phyloP scores from a whole-genome alignment of 495 filamentous ascomycete genomes.

The Penicillium tannophilum region DNA sequence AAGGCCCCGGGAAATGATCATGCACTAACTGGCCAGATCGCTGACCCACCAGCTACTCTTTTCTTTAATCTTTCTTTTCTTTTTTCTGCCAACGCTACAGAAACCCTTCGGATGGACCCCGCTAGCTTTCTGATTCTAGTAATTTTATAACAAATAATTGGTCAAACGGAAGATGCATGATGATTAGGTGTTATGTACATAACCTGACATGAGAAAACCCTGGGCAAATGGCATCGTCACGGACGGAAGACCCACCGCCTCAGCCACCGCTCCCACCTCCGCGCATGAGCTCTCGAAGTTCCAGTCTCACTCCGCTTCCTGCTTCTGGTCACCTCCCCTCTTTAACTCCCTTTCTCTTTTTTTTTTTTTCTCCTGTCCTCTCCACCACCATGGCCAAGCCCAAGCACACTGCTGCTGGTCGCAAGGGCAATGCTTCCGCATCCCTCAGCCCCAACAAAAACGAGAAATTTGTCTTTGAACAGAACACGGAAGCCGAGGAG shows the following conservation, averaged over 20 bases:
- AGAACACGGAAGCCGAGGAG: slow-evolving; percentile 53
- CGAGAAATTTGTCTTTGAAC: slow-evolving; percentile 44
- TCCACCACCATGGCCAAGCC: slow-evolving; percentile 64
- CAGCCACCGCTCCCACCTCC: slow-evolving; percentile 24
- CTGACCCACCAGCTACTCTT: background rate
- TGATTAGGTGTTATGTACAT: background rate
- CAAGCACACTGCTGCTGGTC: slow-evolving; percentile 21
- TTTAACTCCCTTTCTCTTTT: slow-evolving; percentile 9
- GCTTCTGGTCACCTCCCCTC: slow-evolving; percentile 24
- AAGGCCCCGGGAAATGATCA: background rate
- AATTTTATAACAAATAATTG: no score
- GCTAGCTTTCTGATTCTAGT: no score
- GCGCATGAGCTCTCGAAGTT: slow-evolving; percentile 20
- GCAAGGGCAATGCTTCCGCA: slow-evolving; percentile 64
- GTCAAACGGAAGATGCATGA: no score
- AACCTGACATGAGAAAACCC: background rate
- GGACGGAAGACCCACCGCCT: slow-evolving; percentile 3
- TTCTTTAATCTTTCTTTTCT: background rate
- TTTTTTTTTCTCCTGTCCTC: slow-evolving; percentile 15
- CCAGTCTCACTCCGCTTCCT: slow-evolving; percentile 22
- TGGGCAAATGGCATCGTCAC: background rate
- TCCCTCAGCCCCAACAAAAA: slow-evolving; percentile 57
- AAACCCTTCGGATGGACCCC: no score
- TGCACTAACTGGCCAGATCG: background rate
- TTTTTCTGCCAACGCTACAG: no score